Percentiles rank a stretch among this genome's conserved stretches.
Conservation (phyloP, 192 early-diverging fungal genomes). For the Podila clonocystis region DNA sequence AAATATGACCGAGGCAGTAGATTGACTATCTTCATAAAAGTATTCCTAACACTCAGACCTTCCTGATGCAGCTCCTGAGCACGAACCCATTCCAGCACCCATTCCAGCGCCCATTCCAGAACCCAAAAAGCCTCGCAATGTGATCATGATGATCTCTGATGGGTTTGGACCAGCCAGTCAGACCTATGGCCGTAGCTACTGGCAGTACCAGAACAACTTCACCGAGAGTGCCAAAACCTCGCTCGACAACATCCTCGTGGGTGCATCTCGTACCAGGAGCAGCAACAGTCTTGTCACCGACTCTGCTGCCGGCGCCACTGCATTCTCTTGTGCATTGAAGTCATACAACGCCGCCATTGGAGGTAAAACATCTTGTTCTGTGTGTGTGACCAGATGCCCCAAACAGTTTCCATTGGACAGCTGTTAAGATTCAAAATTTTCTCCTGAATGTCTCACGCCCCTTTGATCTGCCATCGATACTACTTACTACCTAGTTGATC, state of each 20-base stretch:
- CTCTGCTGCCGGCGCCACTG: slow-evolving; percentile 97
- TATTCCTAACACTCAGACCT: too few species aligned
- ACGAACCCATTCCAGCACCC: not conserved
- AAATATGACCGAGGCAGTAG: not conserved
- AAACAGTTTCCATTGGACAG: too few species aligned
- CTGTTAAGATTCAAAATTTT: not conserved
- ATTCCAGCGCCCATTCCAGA: not conserved
- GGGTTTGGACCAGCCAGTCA: slow-evolving; percentile 96
- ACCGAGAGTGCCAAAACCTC: slow-evolving; percentile 47
- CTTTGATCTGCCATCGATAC: not conserved
- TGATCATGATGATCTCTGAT: slow-evolving; percentile 96
- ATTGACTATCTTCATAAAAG: too few species aligned
- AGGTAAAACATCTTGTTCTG: slow-evolving; percentile 49
- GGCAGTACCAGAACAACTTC: slow-evolving; percentile 66
- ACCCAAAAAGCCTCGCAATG: slow-evolving; percentile 60
- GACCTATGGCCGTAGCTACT: slow-evolving; percentile 85
- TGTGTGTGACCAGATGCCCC: not conserved
- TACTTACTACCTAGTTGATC: slow-evolving; percentile 55
- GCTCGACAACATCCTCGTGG: slow-evolving; percentile 82
- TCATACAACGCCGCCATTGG: slow-evolving; percentile 94
- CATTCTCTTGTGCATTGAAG: slow-evolving; percentile 91
- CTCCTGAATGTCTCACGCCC: not conserved
- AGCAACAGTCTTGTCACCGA: slow-evolving; percentile 88
- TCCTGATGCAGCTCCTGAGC: not conserved
- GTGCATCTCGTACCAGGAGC: slow-evolving; percentile 90